Conservation (phyloP, 1,284 basidiomycete genomes). For the Puccinia brachypodii region DNA sequence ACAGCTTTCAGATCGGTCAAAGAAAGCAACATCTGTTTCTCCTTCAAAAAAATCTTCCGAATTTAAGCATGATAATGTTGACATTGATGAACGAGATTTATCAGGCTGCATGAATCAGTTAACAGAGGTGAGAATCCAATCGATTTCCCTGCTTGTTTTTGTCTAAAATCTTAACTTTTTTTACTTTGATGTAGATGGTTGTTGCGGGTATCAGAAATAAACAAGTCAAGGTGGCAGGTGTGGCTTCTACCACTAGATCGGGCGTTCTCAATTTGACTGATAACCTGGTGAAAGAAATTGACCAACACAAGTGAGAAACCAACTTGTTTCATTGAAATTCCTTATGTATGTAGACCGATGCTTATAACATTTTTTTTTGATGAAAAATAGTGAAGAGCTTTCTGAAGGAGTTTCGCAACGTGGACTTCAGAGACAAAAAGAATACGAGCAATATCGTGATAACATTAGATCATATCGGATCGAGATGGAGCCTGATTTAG, state of each 20-base stretch:
- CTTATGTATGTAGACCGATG: not conserved
- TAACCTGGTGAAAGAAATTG: not conserved
- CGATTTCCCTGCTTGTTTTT: not conserved
- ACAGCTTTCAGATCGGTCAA: not conserved
- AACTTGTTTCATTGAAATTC: not conserved
- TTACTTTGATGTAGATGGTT: not conserved
- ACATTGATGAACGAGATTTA: not conserved
- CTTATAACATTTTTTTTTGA: not conserved
- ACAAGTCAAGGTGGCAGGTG: not conserved
- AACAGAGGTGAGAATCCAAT: not conserved
- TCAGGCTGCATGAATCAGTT: slow-evolving; percentile 25
- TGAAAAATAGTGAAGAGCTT: slow-evolving; percentile 15
- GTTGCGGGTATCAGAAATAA: slow-evolving; percentile 3
- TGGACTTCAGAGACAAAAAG: not conserved
- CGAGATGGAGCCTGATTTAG: not conserved
- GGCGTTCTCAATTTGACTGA: not conserved
- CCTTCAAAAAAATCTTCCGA: not conserved
- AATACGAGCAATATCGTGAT: slow-evolving; percentile 2
- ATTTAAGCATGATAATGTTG: not conserved
- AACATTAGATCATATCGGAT: not conserved
- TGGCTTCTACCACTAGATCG: not conserved
- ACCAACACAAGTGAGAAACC: not conserved
- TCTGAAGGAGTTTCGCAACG: not conserved
- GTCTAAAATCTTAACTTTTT: not conserved
- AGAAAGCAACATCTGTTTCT: not conserved